These are phyloP conservation scores for Venturiaceae sp. DNA, from an alignment of 2,329 filamentous ascomycete genomes.

Conservation along the genomic window DNA sequence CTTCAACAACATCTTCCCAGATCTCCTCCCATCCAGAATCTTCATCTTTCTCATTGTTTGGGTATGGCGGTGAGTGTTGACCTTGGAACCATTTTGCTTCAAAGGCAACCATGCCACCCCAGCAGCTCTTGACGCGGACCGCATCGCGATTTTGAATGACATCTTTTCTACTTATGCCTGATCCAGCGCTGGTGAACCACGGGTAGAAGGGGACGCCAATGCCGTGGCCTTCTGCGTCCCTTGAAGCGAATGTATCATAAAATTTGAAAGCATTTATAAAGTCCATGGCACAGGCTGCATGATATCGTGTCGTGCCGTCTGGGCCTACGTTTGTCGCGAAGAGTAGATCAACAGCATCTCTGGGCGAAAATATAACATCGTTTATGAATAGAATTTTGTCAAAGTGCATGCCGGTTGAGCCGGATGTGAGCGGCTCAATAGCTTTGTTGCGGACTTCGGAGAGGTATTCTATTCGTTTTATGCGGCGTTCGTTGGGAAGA, in stretches of 20 bases:
- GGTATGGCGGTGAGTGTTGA: conserved; percentile 11
- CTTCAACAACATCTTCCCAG: not conserved
- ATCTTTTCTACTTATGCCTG: conserved; percentile 46
- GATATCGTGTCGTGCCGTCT: conserved; percentile 45
- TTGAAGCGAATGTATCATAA: conserved; percentile 66
- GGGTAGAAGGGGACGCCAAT: conserved; percentile 59
- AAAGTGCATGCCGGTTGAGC: conserved; percentile 39
- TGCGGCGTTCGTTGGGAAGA: conserved; percentile 49
- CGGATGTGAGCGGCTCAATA: conserved; percentile 45
- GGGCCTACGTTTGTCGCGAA: conserved; percentile 51
- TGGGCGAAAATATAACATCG: conserved; percentile 54
- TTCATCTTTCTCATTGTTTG: conserved; percentile 6
- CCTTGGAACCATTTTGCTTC: conserved; percentile 51
- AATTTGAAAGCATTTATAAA: conserved; percentile 58
- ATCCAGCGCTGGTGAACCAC: conserved; percentile 48
- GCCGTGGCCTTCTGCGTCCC: conserved; percentile 55
- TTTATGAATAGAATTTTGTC: conserved; percentile 55
- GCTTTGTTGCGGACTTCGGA: conserved; percentile 65
- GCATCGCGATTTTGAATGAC: conserved; percentile 52
- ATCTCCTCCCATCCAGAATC: not conserved
- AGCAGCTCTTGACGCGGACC: conserved; percentile 63
- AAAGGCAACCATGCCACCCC: conserved; percentile 67
- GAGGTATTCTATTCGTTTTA: conserved; percentile 65
- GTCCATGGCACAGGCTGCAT: conserved; percentile 62
- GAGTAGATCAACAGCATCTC: conserved; percentile 50